These are phyloP conservation scores for Populus trichocarpa DNA, from an alignment of 441 rosid genomes.

Conservation along the genomic window DNA sequence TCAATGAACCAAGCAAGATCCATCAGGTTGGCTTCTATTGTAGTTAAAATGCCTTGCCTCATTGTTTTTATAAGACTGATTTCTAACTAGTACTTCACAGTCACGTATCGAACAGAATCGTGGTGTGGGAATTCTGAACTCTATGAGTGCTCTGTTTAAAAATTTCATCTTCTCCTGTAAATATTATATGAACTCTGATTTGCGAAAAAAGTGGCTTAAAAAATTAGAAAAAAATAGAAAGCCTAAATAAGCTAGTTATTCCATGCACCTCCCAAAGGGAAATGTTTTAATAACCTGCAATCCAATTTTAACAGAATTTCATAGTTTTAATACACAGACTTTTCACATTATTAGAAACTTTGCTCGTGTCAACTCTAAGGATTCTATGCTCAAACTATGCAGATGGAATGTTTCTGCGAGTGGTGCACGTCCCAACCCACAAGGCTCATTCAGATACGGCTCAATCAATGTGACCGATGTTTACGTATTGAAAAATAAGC, in stretches of 20 bases:
- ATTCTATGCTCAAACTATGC: constrained; percentile 26
- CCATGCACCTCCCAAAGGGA: background rate
- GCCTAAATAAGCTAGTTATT: background rate
- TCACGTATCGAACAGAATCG: too few relatives aligned
- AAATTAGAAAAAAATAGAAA: background rate
- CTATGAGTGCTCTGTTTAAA: background rate
- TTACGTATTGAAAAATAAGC: constrained; percentile 59
- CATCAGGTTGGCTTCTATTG: constrained; percentile 55
- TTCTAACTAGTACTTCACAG: too few relatives aligned
- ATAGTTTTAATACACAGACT: background rate
- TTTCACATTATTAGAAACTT: background rate
- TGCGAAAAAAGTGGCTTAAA: background rate
- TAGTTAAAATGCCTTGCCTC: background rate
- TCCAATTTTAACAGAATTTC: background rate
- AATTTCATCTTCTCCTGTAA: background rate
- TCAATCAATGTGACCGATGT: constrained; percentile 84
- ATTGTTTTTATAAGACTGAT: background rate
- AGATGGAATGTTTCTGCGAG: constrained; percentile 86
- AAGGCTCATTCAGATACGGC: constrained; percentile 91
- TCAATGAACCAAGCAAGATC: constrained; percentile 99
- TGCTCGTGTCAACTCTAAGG: background rate
- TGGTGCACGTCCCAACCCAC: constrained; percentile 97
- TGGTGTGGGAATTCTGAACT: background rate
- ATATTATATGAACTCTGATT: background rate
- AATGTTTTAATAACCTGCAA: background rate